Percentiles rank a stretch among this genome's conserved stretches.
phyloP scores from a whole-genome alignment of 2,329 filamentous ascomycete species.

The Drechslerella dactyloides region DNA sequence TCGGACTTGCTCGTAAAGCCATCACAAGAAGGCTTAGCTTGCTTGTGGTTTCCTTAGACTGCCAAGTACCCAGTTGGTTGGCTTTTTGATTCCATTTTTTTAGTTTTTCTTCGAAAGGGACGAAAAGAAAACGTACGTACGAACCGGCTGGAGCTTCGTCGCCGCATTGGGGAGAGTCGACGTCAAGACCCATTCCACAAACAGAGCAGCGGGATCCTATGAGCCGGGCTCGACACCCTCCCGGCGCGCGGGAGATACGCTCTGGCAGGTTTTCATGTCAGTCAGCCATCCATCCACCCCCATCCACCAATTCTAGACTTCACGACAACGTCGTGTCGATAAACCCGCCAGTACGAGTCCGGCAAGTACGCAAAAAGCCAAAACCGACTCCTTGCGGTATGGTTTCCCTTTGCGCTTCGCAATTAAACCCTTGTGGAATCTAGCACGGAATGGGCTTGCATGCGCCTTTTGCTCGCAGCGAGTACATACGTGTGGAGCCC shows the following conservation, averaged over 20 bases:
- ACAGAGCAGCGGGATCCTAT: constrained; percentile 23
- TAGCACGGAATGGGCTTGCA: constrained; percentile 19
- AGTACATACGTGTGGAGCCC: no score
- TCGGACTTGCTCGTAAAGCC: no score
- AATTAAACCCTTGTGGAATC: constrained; percentile 50
- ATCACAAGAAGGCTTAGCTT: no score
- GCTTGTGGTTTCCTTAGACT: neutral
- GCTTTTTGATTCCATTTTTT: no score
- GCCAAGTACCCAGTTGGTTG: no score
- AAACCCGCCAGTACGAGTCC: constrained; percentile 31
- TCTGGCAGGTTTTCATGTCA: constrained; percentile 30
- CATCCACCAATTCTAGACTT: neutral
- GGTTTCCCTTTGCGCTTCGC: constrained; percentile 45
- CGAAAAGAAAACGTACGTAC: no score
- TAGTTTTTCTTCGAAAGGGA: neutral
- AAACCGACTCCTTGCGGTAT: constrained; percentile 38
- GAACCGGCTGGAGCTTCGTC: neutral
- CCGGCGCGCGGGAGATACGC: constrained; percentile 40
- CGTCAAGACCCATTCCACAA: constrained; percentile 49
- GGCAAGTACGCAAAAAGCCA: constrained; percentile 46
- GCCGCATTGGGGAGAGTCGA: constrained; percentile 44
- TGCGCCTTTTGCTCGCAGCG: constrained; percentile 11
- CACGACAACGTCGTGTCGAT: constrained; percentile 1
- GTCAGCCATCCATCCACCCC: constrained; percentile 30
- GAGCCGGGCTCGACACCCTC: constrained; percentile 38